A percentile compares a stretch with the other conserved stretches of the same genome.
phyloP scores from a whole-genome alignment of 257 asterid genomes.

The Przewalskia tangutica region DNA sequence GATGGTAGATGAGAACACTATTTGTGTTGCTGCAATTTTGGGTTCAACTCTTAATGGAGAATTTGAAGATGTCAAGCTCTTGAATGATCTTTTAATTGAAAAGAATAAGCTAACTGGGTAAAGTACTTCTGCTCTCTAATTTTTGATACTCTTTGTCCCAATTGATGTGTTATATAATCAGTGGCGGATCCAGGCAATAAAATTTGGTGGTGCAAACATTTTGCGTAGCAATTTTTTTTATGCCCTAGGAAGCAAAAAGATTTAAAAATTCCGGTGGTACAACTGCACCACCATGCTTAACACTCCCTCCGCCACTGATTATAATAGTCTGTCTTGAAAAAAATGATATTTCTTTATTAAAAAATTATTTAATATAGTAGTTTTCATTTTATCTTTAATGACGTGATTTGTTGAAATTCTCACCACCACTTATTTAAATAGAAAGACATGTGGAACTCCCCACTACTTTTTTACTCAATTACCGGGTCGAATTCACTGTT shows the following conservation, averaged over 20 bases:
- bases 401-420: not conserved
- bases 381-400: no score
- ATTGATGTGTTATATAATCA: not conserved
- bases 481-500: not conserved
- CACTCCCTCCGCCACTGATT: no score
- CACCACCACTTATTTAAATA: no score
- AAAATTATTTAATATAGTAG: no score
- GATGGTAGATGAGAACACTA: conserved; percentile 22
- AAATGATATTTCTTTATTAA: no score
- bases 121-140: not conserved
- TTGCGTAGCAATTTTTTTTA: no score
- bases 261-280: no score
- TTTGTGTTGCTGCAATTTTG: conserved; percentile 28
- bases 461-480: not conserved
- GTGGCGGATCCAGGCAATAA: no score
- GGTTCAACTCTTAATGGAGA: conserved; percentile 31
- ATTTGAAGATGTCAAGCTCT: conserved; percentile 25
- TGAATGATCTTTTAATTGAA: conserved; percentile 16
- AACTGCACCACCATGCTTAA: no score
- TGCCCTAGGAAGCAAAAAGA: no score
- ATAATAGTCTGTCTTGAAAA: no score
- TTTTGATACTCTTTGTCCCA: not conserved
- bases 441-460: not conserved
- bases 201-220: no score
- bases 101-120: conserved; percentile 25